These are phyloP conservation scores for Metschnikowia matae DNA, from an alignment of 805 yeast species.

Conservation along the genomic window DNA sequence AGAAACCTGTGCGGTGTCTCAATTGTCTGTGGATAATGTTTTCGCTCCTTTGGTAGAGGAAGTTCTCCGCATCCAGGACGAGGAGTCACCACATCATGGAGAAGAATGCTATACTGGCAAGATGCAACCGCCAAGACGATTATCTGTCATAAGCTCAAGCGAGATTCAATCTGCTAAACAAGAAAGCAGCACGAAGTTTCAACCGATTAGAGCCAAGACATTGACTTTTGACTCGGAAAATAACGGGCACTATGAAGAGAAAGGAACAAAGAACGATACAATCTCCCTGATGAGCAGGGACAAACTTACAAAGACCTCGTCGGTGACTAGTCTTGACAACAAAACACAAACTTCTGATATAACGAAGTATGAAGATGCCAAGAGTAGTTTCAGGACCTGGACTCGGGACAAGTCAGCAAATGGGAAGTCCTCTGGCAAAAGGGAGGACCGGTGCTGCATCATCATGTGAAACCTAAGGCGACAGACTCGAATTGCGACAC, in stretches of 20 bases:
- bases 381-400: not conserved
- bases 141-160: not conserved
- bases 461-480: conserved; percentile 10
- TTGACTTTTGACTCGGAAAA: not conserved
- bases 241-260: not conserved
- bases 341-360: not conserved
- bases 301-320: not conserved
- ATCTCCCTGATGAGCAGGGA: not conserved
- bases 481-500: conserved; percentile 1
- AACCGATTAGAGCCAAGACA: not conserved
- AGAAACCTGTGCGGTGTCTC: conserved; percentile 27
- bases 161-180: not conserved
- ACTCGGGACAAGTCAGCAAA: not conserved
- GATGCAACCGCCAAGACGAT: not conserved
- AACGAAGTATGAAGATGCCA: not conserved
- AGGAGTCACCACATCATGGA: not conserved
- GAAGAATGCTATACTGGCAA: not conserved
- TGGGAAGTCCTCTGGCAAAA: not conserved
- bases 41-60: conserved; percentile 26
- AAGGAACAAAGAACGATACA: not conserved
- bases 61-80: conserved; percentile 5
- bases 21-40: conserved; percentile 22
- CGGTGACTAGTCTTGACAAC: not conserved
- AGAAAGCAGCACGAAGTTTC: not conserved
- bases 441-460: conserved; percentile 18